phyloP scores from a whole-genome alignment of 768 basidiomycete species.

The Boletus huronensis region DNA sequence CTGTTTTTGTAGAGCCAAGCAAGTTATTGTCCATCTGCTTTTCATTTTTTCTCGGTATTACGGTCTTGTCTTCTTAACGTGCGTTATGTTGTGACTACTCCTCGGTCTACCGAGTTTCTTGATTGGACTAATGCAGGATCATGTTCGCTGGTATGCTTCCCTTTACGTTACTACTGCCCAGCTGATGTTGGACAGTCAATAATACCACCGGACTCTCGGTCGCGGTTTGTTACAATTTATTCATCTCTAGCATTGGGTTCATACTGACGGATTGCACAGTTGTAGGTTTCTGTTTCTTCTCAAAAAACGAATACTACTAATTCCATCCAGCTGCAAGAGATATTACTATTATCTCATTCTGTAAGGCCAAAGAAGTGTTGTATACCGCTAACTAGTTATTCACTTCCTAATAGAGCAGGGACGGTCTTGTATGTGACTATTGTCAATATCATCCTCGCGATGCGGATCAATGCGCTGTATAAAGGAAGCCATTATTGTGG shows the following conservation, averaged over 20 bases:
- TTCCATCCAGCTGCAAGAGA: conserved; percentile 14
- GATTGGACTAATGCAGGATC: conserved; percentile 4
- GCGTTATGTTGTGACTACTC: background rate
- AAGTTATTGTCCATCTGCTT: conserved; percentile 10
- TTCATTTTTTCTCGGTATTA: conserved; percentile 27
- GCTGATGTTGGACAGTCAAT: conserved; percentile 13
- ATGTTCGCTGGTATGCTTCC: conserved; percentile 14
- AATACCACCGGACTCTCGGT: conserved; percentile 19
- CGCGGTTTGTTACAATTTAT: conserved; percentile 7
- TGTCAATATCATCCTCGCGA: conserved; percentile 22
- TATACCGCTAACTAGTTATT: background rate
- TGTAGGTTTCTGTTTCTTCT: conserved; percentile 11
- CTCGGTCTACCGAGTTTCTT: background rate
- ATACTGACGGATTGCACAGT: conserved; percentile 5
- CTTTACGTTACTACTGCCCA: background rate
- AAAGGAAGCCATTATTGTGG: background rate
- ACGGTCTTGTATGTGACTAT: conserved; percentile 14
- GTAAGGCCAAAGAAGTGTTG: conserved; percentile 1
- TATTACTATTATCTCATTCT: conserved; percentile 23
- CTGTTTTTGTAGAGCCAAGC: background rate
- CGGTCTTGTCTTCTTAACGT: conserved; percentile 22
- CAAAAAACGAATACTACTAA: background rate
- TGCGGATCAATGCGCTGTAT: conserved; percentile 21
- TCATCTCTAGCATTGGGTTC: background rate
- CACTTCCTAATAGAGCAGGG: conserved; percentile 12